These are phyloP conservation scores for Pleodorina starrii DNA, from an alignment of 139 green algal species.

Conservation along the genomic window DNA sequence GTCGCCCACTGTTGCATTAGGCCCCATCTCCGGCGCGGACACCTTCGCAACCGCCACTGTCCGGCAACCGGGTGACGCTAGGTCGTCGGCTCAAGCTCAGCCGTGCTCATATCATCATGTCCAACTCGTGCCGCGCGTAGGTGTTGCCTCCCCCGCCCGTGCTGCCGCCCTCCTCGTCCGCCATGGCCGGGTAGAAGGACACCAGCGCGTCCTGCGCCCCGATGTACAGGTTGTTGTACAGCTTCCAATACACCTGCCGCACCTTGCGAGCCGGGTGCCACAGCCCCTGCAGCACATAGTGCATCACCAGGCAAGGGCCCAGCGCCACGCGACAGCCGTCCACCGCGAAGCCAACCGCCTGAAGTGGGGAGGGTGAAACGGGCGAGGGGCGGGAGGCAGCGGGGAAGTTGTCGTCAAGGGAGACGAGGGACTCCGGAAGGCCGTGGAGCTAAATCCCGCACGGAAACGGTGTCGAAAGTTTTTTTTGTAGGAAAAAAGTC, in stretches of 20 bases:
- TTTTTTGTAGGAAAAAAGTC: too few relatives aligned
- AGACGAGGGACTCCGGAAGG: too few relatives aligned
- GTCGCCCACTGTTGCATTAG: too few relatives aligned
- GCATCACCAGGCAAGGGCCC: slow-evolving; percentile 88
- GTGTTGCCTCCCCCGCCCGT: slow-evolving; percentile 76
- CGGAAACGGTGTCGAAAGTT: too few relatives aligned
- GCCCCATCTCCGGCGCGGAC: too few relatives aligned
- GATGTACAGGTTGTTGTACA: slow-evolving; percentile 99
- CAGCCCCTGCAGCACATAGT: slow-evolving; percentile 94
- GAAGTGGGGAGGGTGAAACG: slow-evolving; percentile 41
- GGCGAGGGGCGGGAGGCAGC: background rate
- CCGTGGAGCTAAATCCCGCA: too few relatives aligned
- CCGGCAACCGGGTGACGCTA: too few relatives aligned
- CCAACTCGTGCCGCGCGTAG: slow-evolving; percentile 93
- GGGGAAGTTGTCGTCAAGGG: background rate
- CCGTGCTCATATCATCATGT: slow-evolving; percentile 90
- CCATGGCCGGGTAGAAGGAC: slow-evolving; percentile 84
- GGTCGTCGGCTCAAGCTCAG: background rate
- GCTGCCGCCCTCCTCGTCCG: slow-evolving; percentile 68
- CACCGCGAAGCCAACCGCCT: slow-evolving; percentile 93
- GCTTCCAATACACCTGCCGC: slow-evolving; percentile 96
- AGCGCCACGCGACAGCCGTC: slow-evolving; percentile 92
- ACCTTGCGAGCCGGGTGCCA: slow-evolving; percentile 97
- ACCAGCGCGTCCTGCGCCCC: slow-evolving; percentile 92
- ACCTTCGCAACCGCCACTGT: too few relatives aligned